Conservation (phyloP, 192 early-diverging fungal species). For the Funneliformis geosporum region DNA sequence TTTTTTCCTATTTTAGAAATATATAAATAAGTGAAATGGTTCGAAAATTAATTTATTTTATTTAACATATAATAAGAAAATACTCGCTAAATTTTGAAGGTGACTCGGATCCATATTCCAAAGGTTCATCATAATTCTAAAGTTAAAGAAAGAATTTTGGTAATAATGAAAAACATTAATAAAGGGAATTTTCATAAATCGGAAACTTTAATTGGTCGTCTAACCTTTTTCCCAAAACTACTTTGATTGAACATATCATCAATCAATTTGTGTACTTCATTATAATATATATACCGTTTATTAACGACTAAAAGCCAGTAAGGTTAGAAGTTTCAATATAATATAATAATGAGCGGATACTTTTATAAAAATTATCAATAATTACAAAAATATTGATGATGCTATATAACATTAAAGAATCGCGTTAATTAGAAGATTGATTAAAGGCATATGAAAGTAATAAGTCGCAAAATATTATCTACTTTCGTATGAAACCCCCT, state of each 20-base stretch:
- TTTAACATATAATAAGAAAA: background rate
- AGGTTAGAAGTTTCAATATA: background rate
- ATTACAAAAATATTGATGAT: conserved; percentile 59
- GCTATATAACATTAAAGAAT: conserved; percentile 32
- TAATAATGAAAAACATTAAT: background rate
- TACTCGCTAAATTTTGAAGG: background rate
- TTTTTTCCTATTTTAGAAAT: conserved; percentile 10
- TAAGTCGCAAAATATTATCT: background rate
- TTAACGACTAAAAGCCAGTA: conserved; percentile 47
- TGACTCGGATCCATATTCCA: background rate
- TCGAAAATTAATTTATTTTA: background rate
- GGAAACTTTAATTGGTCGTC: too few species aligned
- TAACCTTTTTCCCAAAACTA: conserved; percentile 36
- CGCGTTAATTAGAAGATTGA: background rate
- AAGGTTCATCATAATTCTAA: background rate
- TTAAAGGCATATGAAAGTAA: background rate
- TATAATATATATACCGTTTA: conserved; percentile 43
- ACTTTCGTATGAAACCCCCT: conserved; percentile 44
- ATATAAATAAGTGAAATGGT: background rate
- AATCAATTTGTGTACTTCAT: conserved; percentile 43
- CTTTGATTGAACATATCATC: conserved; percentile 43
- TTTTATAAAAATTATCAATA: background rate
- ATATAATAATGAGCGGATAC: background rate
- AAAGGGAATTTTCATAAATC: background rate
- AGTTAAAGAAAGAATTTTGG: background rate